Conservation (phyloP, 768 basidiomycete species). For the Mycena sanguinolenta region DNA sequence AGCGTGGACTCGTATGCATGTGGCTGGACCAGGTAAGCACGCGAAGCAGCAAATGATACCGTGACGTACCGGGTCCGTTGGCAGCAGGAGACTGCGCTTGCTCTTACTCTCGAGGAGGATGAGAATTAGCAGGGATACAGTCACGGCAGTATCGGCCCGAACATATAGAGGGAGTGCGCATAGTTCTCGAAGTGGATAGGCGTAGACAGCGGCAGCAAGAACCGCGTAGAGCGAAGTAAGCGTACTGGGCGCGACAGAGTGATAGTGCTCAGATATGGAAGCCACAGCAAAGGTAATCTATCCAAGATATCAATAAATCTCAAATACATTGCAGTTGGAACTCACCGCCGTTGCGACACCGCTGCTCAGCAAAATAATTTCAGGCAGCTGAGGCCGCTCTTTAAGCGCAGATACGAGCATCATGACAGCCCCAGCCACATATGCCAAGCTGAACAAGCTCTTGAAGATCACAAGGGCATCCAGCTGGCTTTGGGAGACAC, state of each 20-base stretch:
- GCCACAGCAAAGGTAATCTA: constrained; percentile 11
- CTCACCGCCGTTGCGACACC: constrained; percentile 21
- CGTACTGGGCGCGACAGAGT: constrained; percentile 26
- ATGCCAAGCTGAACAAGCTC: not conserved
- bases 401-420: constrained; percentile 2
- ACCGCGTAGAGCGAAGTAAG: constrained; percentile 13
- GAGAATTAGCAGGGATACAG: constrained; percentile 12
- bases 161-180: not conserved
- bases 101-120: constrained; percentile 24
- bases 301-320: not conserved
- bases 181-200: not conserved
- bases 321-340: not conserved
- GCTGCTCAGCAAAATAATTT: not conserved
- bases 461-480: constrained; percentile 4
- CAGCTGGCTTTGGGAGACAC: not conserved
- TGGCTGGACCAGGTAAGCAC: constrained; percentile 1
- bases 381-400: not conserved
- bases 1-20: constrained; percentile 30
- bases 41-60: not conserved
- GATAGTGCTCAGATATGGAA: constrained; percentile 26
- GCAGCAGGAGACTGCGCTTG: constrained; percentile 23
- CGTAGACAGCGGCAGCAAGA: constrained; percentile 7
- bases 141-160: not conserved
- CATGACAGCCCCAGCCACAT: not conserved
- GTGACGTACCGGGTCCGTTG: constrained; percentile 22